Base-by-base conservation (phyloP, 768 basidiomycete species). In the Postia placenta region DNA sequence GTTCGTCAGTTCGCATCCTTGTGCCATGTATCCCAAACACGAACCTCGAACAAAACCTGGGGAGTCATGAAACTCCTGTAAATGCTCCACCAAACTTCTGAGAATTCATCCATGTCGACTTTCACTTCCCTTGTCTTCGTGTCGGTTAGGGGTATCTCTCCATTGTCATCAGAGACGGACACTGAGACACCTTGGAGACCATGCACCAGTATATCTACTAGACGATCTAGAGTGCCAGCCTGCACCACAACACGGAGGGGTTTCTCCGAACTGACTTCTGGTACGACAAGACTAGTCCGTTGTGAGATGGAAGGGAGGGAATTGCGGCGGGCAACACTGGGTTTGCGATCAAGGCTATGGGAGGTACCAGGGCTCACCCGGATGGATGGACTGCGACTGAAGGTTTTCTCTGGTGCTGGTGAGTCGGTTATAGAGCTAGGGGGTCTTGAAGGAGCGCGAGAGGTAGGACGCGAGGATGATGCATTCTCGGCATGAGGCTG, bases 61-160 rank as follows among this genome's bases (percentile, higher is more conserved):
- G 90, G 89, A 0, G 85, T 82, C 7, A 92, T 78, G 55, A 92
- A 89, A 57, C 85, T 88, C 36, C 90, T 74, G 61, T 87, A 92
- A 17, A 80, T 79, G 52, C 76, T 82, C 87, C 89, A 92, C 87
- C 89, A 92, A 2, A 88, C 77, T 38, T 71, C 73, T 2, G 81
- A 74, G 66, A 87, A 92, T 59, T 91, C 89, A 1, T 60, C 68
- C 39, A 80, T 76, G 67, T 92, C 89, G 12, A 92, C 76, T 22
- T 80, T 70, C 37, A 91, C 68, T 42, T 87, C 81, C 27, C 87
- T 71, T 0, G 85, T 85, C 68, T 80, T 85, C 1, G 82, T 81
- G 54, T 87, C 85, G 19, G 80, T 70, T 37, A 92, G 64, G 0
- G 87, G 81, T 70, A 86, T 88, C 64, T 92, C 87, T 0, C 90